phyloP scores from a whole-genome alignment of 169 alveolate species.

The Perkinsus chesapeaki region DNA sequence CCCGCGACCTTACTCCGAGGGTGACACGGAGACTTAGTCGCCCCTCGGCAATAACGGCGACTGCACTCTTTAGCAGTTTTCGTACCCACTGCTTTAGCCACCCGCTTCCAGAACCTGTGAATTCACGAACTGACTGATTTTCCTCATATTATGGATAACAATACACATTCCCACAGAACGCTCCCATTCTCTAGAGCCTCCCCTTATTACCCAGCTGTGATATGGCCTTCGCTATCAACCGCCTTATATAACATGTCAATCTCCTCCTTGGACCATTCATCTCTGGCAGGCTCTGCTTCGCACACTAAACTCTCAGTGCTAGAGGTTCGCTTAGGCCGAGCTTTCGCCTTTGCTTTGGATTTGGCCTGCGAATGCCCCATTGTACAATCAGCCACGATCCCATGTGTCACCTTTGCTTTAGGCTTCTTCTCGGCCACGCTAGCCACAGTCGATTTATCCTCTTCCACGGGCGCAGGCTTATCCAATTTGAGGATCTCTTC shows the following conservation, averaged over 20 bases:
- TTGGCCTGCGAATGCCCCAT: no score
- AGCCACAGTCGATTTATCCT: neutral
- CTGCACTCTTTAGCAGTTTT: neutral
- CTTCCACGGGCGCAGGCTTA: neutral
- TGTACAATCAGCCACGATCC: no score
- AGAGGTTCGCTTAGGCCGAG: neutral
- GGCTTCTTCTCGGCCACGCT: neutral
- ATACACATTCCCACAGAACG: no score
- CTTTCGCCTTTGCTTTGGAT: neutral
- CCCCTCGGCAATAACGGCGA: neutral
- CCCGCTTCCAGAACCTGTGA: neutral
- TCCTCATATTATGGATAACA: no score
- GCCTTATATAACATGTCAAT: neutral
- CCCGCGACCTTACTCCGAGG: neutral
- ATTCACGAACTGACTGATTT: no score
- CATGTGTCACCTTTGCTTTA: neutral
- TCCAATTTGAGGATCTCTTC: neutral
- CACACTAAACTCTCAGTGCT: neutral
- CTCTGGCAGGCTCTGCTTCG: neutral
- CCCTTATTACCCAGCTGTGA: neutral
- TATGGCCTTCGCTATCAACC: neutral
- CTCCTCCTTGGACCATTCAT: neutral
- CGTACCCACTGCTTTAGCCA: neutral
- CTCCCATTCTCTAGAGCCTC: no score
- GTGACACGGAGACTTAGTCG: neutral